Evolutionary conservation across 2,329 filamentous ascomycete genomes (phyloP).

Genomic region (Microascus cirrosus): DNA sequence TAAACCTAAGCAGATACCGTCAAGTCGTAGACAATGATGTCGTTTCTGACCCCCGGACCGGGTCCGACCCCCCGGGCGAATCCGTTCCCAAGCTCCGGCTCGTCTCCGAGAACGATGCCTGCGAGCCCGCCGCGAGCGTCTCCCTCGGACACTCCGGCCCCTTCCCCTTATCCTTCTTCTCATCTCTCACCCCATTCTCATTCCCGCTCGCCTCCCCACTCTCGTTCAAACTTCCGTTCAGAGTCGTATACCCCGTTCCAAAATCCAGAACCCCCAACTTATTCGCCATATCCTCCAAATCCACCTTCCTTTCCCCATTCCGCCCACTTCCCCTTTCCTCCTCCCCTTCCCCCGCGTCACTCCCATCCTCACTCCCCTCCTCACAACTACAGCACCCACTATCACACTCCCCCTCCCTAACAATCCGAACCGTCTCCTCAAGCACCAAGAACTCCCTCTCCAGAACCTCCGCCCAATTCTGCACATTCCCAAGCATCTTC

Average conservation of each 20-base stretch:
- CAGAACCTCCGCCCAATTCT: constrained; percentile 81
- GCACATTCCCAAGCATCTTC: constrained; percentile 71
- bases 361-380: constrained; percentile 20
- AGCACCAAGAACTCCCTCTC: constrained; percentile 54
- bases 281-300: constrained; percentile 8
- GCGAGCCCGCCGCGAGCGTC: not conserved
- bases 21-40: constrained; percentile 21
- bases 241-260: not conserved
- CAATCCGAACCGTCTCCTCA: constrained; percentile 50
- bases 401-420: constrained; percentile 10
- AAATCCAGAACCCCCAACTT: constrained; percentile 6
- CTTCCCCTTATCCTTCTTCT: constrained; percentile 7
- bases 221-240: not conserved
- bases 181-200: constrained; percentile 6
- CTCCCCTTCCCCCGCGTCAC: constrained; percentile 9
- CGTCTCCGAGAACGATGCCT: constrained; percentile 21
- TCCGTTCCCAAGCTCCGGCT: constrained; percentile 25
- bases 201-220: constrained; percentile 7
- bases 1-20: not conserved
- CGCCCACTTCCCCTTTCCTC: constrained; percentile 8
- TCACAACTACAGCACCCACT: constrained; percentile 23
- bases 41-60: constrained; percentile 24
- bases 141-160: not conserved
- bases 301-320: constrained; percentile 6
- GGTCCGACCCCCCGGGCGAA: constrained; percentile 20